These are phyloP conservation scores for Zasmidium cellare DNA, from an alignment of 2,329 filamentous ascomycete genomes.

Conservation along the genomic window DNA sequence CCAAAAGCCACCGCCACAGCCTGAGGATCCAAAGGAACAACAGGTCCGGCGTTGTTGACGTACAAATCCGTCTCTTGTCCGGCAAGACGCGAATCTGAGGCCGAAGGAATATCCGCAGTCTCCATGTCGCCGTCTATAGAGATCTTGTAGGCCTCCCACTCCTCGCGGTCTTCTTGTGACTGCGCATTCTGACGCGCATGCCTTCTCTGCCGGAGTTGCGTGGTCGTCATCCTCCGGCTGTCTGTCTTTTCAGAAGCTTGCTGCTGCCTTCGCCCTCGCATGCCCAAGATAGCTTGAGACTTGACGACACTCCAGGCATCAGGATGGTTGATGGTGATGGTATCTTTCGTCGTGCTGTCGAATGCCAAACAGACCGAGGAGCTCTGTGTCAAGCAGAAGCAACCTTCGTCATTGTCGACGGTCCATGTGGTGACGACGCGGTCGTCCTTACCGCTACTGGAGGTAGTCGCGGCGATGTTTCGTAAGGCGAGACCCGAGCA, in stretches of 20 bases:
- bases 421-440: constrained; percentile 25
- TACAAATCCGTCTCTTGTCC: constrained; percentile 55
- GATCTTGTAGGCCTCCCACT: constrained; percentile 58
- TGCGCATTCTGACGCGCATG: constrained; percentile 14
- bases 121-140: constrained; percentile 48
- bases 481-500: constrained; percentile 59
- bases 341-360: constrained; percentile 11
- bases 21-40: constrained; percentile 61
- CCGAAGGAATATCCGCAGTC: constrained; percentile 36
- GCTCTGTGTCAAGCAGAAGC: constrained; percentile 25
- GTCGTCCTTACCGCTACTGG: background rate
- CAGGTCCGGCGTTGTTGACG: constrained; percentile 65
- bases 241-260: constrained; percentile 7
- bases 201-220: constrained; percentile 13
- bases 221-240: constrained; percentile 6
- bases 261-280: constrained; percentile 21
- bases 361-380: constrained; percentile 16
- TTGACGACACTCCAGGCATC: constrained; percentile 24
- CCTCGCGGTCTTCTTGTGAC: constrained; percentile 27
- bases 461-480: constrained; percentile 65
- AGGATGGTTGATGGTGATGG: constrained; percentile 11
- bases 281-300: constrained; percentile 28
- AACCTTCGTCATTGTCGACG: constrained; percentile 29
- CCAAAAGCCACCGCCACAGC: constrained; percentile 71
- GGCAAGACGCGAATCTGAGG: constrained; percentile 21